Evolutionary conservation across 352 stramenopile species (phyloP).

Genomic region (Globisporangium nunn): DNA sequence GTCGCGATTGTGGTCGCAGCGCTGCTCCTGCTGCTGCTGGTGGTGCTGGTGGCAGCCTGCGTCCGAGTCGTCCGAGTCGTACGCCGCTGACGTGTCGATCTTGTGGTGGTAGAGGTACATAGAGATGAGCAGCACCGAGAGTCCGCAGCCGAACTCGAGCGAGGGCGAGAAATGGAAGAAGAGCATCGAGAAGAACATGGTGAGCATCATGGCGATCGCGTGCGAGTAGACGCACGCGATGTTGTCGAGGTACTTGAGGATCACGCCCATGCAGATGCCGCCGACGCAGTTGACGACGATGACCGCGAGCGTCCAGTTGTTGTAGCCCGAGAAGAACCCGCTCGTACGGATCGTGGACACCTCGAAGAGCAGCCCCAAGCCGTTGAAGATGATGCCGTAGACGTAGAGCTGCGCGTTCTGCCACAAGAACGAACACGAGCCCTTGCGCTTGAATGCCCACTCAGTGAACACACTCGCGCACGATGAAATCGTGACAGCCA

Average conservation of each 20-base stretch:
- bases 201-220: slow-evolving; percentile 86
- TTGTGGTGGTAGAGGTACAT: slow-evolving; percentile 88
- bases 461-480: slow-evolving; percentile 82
- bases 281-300: slow-evolving; percentile 69
- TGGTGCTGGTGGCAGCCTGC: neutral
- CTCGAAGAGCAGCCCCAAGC: slow-evolving; percentile 48
- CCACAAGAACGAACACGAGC: slow-evolving; percentile 65
- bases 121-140: slow-evolving; percentile 74
- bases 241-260: slow-evolving; percentile 88
- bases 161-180: slow-evolving; percentile 81
- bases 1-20: slow-evolving; percentile 3
- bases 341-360: slow-evolving; percentile 26
- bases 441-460: slow-evolving; percentile 81
- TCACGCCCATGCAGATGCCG: slow-evolving; percentile 70
- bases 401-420: slow-evolving; percentile 81
- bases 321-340: slow-evolving; percentile 81
- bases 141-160: slow-evolving; percentile 77
- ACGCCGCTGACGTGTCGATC: slow-evolving; percentile 16
- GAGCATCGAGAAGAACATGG: slow-evolving; percentile 81
- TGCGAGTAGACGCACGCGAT: slow-evolving; percentile 85
- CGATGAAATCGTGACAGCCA: slow-evolving; percentile 70
- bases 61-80: slow-evolving; percentile 11
- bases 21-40: neutral
- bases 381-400: slow-evolving; percentile 81
- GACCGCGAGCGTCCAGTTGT: slow-evolving; percentile 67